Evolutionary conservation across 441 rosid genomes (phyloP), one percentile per base, ranked within the genome.

Genomic region (Hura crepitans): DNA sequence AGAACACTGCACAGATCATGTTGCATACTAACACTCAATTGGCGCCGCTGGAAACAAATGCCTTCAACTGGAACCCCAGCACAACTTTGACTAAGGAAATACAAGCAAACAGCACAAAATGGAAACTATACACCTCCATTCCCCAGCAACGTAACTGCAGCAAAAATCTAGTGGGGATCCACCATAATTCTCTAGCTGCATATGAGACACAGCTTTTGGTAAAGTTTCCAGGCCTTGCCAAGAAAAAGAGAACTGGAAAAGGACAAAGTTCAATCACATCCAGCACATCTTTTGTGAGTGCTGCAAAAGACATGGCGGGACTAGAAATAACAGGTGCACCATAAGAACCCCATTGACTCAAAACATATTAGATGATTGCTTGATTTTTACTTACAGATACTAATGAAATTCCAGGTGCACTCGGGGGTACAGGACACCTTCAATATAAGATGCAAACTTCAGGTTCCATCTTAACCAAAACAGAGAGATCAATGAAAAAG

Each of bases 161-260:
- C 75, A 62, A 70, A 37, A 86, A 84, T 73, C 33, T 72, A 22
- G 47, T 56, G 20, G 89, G 82, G 37, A 33, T 77, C 72, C 79
- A 62, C 50, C 85, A 85, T 60, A 78, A 80, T 75, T 78, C 69
- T 65, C 68, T 77, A 66, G 67, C 68, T 39, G 72, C 74, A 72
- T 84, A 82, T 80, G 80, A 84, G 69, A 58, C 62, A 25, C 56
- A 49, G 51, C 54, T 73, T 64, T 70, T 77, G 80, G 65, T 73
- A 13, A 74, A 73, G 69, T 73, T 79, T 66, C 77, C 82, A 6
- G 74, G 62, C 20, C 72, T 75, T 61, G 69, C 62, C 69, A 85
- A 78, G 82, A 85, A 83, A 75, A 84, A 51, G 74, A 84, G 84
- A 75, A 83, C 84, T 3, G 86, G 75, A 28, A 83, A 82, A 57